Evolutionary conservation across 1,284 basidiomycete genomes (phyloP), one percentile per base, ranked within the genome.

Genomic region (Melanopsichium pennsylvanicum): DNA sequence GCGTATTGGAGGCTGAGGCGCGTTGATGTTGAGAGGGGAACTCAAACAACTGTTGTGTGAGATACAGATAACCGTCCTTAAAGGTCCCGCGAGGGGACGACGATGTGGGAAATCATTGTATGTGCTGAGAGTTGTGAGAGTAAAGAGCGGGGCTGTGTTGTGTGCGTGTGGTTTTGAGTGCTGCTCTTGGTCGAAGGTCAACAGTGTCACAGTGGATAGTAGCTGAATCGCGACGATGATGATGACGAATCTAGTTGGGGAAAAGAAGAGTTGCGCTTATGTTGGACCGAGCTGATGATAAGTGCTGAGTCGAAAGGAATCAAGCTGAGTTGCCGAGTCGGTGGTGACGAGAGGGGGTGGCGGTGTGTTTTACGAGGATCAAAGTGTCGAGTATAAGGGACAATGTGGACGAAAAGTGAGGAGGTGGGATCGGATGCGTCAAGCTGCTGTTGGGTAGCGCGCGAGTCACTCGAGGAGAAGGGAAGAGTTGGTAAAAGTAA

Each of bases 1-100:
- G 16, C 18, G 37, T 32, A 32, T 35, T 27, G 54, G 39, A 13
- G 29, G 18, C 45, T n/a, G 33, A 37, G 31, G 56, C 26, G 39
- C 35, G 41, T 40, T 12, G 35, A 27, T 25, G 27, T n/a, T 16
- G 19, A 8, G 22, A 4, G 51, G 62, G 56, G 56, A 54, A 49
- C 50, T 59, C 51, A 41, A 46, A 59, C 51, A 40, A 46, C 31
- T 31, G 35, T 49, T 57, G 35, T 50, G 44, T 29, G 27, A n/a
- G n/a, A 21, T 34, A 37, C 50, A 66, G 57, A 68, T 39, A 15
- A 39, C 36, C 32, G 44, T 27, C 57, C 44, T 42, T 62, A 69
- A 38, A 54, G 66, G 39, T 41, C 59, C 66, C 66, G 51, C 32
- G 40, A 49, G 55, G 66, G 66, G 59, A 39, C 33, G 59, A 47